Conservation (phyloP, 805 yeast species). For the Schwanniomyces occidentalis region DNA sequence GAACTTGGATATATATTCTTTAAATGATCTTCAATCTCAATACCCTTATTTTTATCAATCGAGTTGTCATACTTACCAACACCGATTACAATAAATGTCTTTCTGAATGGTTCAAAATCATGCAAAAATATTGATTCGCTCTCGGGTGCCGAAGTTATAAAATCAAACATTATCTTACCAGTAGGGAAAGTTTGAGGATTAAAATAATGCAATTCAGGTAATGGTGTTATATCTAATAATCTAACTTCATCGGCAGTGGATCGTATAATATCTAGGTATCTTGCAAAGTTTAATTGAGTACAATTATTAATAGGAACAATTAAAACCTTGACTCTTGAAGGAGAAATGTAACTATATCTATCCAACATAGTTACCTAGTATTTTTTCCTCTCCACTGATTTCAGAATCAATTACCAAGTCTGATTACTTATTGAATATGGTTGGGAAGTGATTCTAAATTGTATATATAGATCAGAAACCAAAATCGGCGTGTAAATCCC, state of each 20-base stretch:
- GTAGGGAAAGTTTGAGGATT: constrained; percentile 84
- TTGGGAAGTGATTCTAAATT: no score
- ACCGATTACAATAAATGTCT: constrained; percentile 63
- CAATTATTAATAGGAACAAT: constrained; percentile 66
- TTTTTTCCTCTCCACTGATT: no score
- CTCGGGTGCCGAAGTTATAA: constrained; percentile 46
- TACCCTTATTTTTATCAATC: constrained; percentile 4
- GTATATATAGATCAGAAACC: no score
- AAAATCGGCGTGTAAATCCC: no score
- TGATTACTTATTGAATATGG: no score
- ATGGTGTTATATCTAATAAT: constrained; percentile 73
- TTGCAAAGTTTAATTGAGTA: constrained; percentile 39
- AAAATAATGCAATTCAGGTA: constrained; percentile 48
- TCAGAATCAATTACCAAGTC: no score
- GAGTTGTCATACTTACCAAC: constrained; percentile 31
- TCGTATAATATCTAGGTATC: constrained; percentile 45
- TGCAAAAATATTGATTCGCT: constrained; percentile 66
- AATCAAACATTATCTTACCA: constrained; percentile 69
- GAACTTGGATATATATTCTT: constrained; percentile 50
- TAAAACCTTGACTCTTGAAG: constrained; percentile 64
- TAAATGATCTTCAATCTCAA: constrained; percentile 27
- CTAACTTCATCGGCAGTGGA: constrained; percentile 59
- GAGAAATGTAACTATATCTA: constrained; percentile 53
- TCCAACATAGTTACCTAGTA: constrained; percentile 22
- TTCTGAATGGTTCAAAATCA: constrained; percentile 89